phyloP scores from a whole-genome alignment of 768 basidiomycete species.

The Mycena venus region DNA sequence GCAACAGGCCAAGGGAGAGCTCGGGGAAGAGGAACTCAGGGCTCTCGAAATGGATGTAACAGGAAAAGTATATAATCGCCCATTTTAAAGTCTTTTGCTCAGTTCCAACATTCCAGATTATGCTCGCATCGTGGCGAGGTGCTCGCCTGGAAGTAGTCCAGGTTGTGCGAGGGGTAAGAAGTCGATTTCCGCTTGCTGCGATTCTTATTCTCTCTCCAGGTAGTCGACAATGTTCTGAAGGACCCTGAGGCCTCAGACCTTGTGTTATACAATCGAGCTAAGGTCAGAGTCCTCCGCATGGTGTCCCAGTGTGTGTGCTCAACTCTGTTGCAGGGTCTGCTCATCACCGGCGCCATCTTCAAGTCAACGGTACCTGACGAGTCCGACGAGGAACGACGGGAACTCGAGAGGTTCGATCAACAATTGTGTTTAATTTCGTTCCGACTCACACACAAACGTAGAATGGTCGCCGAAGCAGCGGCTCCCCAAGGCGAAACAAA shows the following conservation, averaged over 20 bases:
- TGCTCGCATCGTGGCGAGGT: slow-evolving; percentile 98
- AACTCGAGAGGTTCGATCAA: slow-evolving; percentile 86
- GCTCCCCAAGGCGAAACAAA: slow-evolving; percentile 76
- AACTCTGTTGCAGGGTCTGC: slow-evolving; percentile 70
- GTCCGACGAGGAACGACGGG: slow-evolving; percentile 92
- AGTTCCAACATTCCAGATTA: slow-evolving; percentile 64
- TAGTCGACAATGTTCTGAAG: slow-evolving; percentile 88
- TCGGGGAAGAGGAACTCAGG: slow-evolving; percentile 86
- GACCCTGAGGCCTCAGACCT: slow-evolving; percentile 81
- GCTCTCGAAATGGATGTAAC: slow-evolving; percentile 94
- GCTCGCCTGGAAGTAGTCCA: slow-evolving; percentile 95
- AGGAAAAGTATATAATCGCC: slow-evolving; percentile 71
- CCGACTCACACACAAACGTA: slow-evolving; percentile 41
- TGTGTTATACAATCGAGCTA: slow-evolving; percentile 85
- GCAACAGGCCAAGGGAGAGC: slow-evolving; percentile 89
- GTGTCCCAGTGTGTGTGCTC: not conserved
- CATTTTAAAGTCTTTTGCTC: not conserved
- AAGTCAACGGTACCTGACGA: slow-evolving; percentile 89
- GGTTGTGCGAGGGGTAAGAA: slow-evolving; percentile 77
- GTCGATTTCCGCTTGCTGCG: not conserved
- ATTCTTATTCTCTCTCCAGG: slow-evolving; percentile 52
- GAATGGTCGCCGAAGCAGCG: slow-evolving; percentile 91
- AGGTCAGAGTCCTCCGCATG: slow-evolving; percentile 76
- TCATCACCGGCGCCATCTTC: slow-evolving; percentile 92
- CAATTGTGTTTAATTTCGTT: slow-evolving; percentile 15